These are phyloP conservation scores for Pythium inflatum DNA, from an alignment of 352 stramenopile genomes.

Conservation along the genomic window DNA sequence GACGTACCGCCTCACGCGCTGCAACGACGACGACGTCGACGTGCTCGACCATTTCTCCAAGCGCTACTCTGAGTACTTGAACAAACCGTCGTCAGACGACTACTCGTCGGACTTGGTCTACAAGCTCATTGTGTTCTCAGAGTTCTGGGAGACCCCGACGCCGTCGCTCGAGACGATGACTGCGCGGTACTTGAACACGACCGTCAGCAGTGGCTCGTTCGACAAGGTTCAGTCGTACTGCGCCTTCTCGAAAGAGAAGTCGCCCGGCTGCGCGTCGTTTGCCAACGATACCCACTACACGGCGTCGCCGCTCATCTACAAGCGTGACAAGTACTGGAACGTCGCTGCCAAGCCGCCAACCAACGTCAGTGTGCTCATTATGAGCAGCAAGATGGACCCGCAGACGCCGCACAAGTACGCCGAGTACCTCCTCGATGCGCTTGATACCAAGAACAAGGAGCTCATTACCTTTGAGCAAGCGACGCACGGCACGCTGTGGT, in stretches of 20 bases:
- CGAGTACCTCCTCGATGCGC: constrained; percentile 31
- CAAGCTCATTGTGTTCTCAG: constrained; percentile 43
- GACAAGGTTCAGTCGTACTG: constrained; percentile 50
- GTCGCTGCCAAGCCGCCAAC: constrained; percentile 35
- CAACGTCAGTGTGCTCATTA: constrained; percentile 44
- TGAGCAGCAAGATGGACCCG: constrained; percentile 49
- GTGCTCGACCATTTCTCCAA: constrained; percentile 35
- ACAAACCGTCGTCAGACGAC: constrained; percentile 15
- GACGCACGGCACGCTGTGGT: constrained; percentile 38
- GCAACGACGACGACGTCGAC: constrained; percentile 38
- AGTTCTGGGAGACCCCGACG: constrained; percentile 38
- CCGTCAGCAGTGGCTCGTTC: constrained; percentile 34
- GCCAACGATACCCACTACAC: constrained; percentile 22
- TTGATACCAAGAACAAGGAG: constrained; percentile 40
- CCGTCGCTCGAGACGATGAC: constrained; percentile 28
- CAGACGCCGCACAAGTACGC: constrained; percentile 50
- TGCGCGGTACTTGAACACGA: constrained; percentile 34
- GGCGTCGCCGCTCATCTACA: constrained; percentile 30
- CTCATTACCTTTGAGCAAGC: constrained; percentile 52
- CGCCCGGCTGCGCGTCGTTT: constrained; percentile 45
- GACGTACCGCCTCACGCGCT: constrained; percentile 40
- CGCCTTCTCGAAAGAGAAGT: constrained; percentile 53
- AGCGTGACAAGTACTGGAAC: constrained; percentile 42
- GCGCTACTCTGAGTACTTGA: constrained; percentile 16
- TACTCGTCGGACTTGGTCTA: constrained; percentile 39